These are phyloP conservation scores for Cudoniella acicularis DNA, from an alignment of 495 filamentous ascomycete species.

Conservation along the genomic window DNA sequence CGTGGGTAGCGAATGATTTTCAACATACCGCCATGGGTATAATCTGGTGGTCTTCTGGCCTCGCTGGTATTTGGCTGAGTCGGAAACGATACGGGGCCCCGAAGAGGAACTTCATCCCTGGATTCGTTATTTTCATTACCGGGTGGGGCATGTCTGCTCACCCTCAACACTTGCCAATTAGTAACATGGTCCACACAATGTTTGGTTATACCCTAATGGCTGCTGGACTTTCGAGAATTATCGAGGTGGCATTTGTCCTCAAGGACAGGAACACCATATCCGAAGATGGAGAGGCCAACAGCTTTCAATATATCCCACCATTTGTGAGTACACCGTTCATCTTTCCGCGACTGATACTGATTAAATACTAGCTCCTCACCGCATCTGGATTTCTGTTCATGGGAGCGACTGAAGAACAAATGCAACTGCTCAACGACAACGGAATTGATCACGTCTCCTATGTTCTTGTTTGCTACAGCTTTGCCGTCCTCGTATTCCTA, in stretches of 20 bases:
- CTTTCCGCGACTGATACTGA: background rate
- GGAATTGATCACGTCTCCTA: constrained; percentile 88
- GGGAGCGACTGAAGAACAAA: constrained; percentile 95
- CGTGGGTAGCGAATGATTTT: constrained; percentile 92
- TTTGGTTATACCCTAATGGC: constrained; percentile 97
- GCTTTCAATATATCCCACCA: constrained; percentile 88
- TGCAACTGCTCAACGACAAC: constrained; percentile 66
- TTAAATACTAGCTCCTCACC: constrained; percentile 71
- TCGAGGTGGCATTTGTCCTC: constrained; percentile 88
- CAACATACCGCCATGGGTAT: constrained; percentile 98
- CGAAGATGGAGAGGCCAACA: constrained; percentile 61
- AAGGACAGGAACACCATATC: constrained; percentile 60
- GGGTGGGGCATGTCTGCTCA: constrained; percentile 95
- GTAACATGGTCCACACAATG: constrained; percentile 83
- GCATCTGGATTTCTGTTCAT: constrained; percentile 96
- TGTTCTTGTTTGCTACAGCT: constrained; percentile 82
- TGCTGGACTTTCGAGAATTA: constrained; percentile 75
- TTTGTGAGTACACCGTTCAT: constrained; percentile 61
- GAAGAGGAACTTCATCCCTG: constrained; percentile 89
- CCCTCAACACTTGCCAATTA: constrained; percentile 75
- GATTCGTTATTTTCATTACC: constrained; percentile 83
- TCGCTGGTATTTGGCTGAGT: constrained; percentile 90
- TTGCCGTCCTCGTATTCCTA: constrained; percentile 88
- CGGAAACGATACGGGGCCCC: constrained; percentile 76
- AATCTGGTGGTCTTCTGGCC: constrained; percentile 93